These are phyloP conservation scores for Margaritispora aquatica DNA, from an alignment of 495 filamentous ascomycete species.

Conservation along the genomic window DNA sequence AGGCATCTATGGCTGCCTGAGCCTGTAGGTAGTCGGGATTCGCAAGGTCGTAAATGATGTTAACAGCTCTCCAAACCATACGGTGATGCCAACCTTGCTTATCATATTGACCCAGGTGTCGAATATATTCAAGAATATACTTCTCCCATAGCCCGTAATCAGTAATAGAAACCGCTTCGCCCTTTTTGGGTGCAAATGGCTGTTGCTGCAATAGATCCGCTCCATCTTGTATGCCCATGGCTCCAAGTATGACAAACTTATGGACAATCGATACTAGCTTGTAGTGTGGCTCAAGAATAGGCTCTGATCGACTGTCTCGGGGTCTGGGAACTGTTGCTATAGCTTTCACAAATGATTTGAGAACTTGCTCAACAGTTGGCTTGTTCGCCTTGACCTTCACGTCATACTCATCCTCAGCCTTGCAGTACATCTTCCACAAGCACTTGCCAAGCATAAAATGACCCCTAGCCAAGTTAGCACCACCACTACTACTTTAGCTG, in stretches of 20 bases:
- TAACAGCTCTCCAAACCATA: constrained; percentile 73
- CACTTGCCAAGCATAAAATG: constrained; percentile 92
- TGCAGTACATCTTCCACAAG: constrained; percentile 86
- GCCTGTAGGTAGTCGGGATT: constrained; percentile 30
- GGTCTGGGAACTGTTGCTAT: constrained; percentile 77
- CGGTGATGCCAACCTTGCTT: constrained; percentile 98
- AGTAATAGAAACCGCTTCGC: constrained; percentile 28
- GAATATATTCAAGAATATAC: constrained; percentile 67
- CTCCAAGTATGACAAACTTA: constrained; percentile 60
- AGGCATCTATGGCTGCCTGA: constrained; percentile 61
- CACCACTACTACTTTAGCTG: not conserved
- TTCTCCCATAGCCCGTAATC: constrained; percentile 63
- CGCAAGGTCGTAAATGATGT: constrained; percentile 59
- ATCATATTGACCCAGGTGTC: constrained; percentile 73
- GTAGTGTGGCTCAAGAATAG: constrained; percentile 92
- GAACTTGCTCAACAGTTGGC: constrained; percentile 51
- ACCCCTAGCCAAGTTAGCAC: constrained; percentile 43
- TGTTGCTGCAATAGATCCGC: constrained; percentile 23
- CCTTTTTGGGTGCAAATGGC: constrained; percentile 17
- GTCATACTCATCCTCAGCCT: constrained; percentile 46
- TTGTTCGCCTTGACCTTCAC: constrained; percentile 32
- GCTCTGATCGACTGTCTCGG: constrained; percentile 69
- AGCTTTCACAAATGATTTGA: constrained; percentile 65
- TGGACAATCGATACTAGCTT: constrained; percentile 84
- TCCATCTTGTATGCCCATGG: constrained; percentile 24